Conservation (phyloP, 2,329 filamentous ascomycete species). For the Aspergillus quadrilineatus region DNA sequence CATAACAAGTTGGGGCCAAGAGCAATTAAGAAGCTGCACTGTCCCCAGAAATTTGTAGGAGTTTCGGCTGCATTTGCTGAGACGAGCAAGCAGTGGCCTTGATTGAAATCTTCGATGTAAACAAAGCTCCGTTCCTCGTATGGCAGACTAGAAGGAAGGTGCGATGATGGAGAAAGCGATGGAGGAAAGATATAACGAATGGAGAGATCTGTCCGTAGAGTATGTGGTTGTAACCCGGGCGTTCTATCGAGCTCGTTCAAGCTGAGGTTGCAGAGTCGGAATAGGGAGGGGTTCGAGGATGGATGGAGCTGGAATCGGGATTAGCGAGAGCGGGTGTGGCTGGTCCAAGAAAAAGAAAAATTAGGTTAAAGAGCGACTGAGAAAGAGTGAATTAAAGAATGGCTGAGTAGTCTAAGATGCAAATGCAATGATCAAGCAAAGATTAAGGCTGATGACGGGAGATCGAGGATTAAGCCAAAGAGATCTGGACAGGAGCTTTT, state of each 20-base stretch:
- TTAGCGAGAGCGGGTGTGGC: slow-evolving; percentile 7
- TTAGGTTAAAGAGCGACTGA: slow-evolving; percentile 17
- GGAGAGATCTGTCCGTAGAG: not conserved
- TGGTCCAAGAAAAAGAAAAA: not conserved
- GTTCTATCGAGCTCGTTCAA: not conserved
- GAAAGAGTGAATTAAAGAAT: not conserved
- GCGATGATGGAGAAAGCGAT: not conserved
- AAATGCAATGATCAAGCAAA: slow-evolving; percentile 9
- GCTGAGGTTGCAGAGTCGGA: not conserved
- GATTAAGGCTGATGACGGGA: slow-evolving; percentile 4
- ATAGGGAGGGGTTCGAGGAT: slow-evolving; percentile 17
- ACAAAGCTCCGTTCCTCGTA: slow-evolving; percentile 4
- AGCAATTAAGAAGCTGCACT: slow-evolving; percentile 25
- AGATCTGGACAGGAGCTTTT: slow-evolving; percentile 8
- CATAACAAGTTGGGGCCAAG: slow-evolving; percentile 30
- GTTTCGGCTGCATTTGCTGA: slow-evolving; percentile 28
- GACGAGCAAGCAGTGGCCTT: not conserved
- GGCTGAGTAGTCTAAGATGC: not conserved
- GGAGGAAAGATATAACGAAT: not conserved
- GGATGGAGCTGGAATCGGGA: slow-evolving; percentile 11
- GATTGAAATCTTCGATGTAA: not conserved
- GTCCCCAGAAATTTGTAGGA: slow-evolving; percentile 25
- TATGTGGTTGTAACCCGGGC: not conserved
- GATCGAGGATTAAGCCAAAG: slow-evolving; percentile 3
- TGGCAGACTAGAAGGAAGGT: slow-evolving; percentile 9